phyloP scores from a whole-genome alignment of 345 rosid genomes.

The Psidium guajava region DNA sequence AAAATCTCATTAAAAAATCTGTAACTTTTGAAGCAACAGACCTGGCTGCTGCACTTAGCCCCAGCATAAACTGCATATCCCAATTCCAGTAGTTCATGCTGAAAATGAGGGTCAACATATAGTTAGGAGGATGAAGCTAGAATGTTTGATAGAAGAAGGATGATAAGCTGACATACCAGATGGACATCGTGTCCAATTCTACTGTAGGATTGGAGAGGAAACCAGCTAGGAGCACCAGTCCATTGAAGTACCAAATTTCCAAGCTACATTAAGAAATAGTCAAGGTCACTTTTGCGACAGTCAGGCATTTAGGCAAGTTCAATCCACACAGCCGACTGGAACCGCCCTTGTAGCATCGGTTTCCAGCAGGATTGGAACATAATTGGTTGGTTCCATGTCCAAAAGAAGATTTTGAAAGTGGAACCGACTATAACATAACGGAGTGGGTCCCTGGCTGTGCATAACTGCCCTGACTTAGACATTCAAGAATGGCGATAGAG shows the following conservation, averaged over 20 bases:
- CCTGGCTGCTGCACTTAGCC: conserved; percentile 70
- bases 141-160: not conserved
- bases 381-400: not conserved
- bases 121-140: not conserved
- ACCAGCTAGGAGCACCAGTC: conserved; percentile 74
- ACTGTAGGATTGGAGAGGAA: conserved; percentile 61
- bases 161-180: conserved; percentile 35
- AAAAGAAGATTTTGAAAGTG: not conserved
- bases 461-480: not conserved
- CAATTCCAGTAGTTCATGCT: conserved; percentile 77
- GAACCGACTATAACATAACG: not conserved
- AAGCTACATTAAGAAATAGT: conserved; percentile 21
- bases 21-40: conserved; percentile 2
- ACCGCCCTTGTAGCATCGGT: not conserved
- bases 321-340: not conserved
- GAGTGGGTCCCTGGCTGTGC: not conserved
- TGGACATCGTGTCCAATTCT: conserved; percentile 65
- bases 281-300: not conserved
- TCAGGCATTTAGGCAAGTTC: not conserved
- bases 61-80: conserved; percentile 84
- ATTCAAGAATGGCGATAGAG: not conserved
- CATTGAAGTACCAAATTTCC: conserved; percentile 95
- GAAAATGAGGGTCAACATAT: not conserved
- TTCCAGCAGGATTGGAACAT: not conserved
- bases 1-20: not conserved